Base-by-base conservation (phyloP, 352 stramenopile species). In the Phytophthora pinifolia region DNA sequence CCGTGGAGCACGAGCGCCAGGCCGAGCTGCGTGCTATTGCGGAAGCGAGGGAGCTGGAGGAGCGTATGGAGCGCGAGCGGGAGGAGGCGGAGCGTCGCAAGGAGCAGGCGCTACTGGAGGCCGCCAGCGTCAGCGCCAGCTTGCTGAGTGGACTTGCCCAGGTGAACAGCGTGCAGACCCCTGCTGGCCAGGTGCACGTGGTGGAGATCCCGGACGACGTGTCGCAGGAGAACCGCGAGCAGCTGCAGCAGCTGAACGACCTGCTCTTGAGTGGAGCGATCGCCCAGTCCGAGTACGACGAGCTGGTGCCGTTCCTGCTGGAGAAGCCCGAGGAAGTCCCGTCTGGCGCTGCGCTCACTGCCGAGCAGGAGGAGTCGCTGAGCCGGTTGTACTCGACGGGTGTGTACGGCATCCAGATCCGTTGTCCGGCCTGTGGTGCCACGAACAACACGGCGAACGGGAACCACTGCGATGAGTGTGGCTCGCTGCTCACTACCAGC, bases 371-470 rank as follows among this genome's bases (percentile, higher is more conserved):
- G 45, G 83, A 95, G 48, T 95, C 83, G 30, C 62, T 95, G 33
- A 89, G 70, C 42, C 81, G 81, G 4, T 58, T 93, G 54, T 93
- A 93, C 59, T 78, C 72, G 33, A 75, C 79, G 22, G 78, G 79
- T 46, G 76, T 88, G 15, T 92, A 92, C 51, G 85, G 85, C 31
- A 86, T 95, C 31, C 85, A 95, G 61, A 93, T 95, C 52, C 85
- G 85, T 46, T 95, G 85, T 38, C 85, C 85, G 20, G 85, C 83
- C 20, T 95, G 85, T 42, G 85, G 85, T 60, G 75, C 83, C 14
- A 92, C 75, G 30, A 93, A 93, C 79, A 93, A 95, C 69, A 95
- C 85, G 25, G 85, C 83, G 9, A 92, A 95, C 46, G 83, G 85
- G 36, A 93, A 95, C 65, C 79, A 92, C 67, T 95, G 85, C 59